phyloP scores from a whole-genome alignment of 192 early-diverging fungal species.

The Coemansia aciculifera region DNA sequence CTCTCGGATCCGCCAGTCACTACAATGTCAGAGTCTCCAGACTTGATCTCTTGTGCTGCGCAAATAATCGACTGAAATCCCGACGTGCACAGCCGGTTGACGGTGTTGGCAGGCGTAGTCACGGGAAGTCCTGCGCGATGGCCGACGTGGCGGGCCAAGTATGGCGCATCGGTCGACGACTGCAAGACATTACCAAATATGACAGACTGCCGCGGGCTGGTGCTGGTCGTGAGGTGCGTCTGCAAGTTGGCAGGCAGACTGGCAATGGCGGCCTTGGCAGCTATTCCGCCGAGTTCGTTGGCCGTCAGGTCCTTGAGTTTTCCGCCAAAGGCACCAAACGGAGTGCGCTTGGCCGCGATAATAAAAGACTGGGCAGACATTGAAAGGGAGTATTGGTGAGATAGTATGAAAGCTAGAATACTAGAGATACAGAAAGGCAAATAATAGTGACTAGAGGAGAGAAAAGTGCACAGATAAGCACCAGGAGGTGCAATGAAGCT shows the following conservation, averaged over 20 bases:
- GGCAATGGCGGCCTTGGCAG: constrained; percentile 86
- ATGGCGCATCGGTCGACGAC: constrained; percentile 80
- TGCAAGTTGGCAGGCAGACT: constrained; percentile 75
- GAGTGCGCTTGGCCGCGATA: constrained; percentile 77
- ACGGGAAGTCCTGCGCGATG: constrained; percentile 83
- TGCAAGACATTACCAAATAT: constrained; percentile 96
- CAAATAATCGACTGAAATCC: constrained; percentile 95
- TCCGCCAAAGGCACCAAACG: constrained; percentile 93
- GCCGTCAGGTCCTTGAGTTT: constrained; percentile 86
- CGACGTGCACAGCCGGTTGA: constrained; percentile 96
- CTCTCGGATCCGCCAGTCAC: constrained; percentile 89
- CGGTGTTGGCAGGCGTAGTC: constrained; percentile 82
- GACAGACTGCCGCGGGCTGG: constrained; percentile 62
- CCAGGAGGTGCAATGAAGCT: background rate
- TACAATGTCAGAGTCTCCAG: constrained; percentile 81
- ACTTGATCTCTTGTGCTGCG: constrained; percentile 88
- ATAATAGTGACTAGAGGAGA: background rate
- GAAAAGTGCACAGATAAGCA: background rate
- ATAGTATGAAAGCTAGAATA: background rate
- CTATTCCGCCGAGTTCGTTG: constrained; percentile 83
- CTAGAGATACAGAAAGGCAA: background rate
- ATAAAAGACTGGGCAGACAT: constrained; percentile 67
- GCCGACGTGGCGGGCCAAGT: constrained; percentile 91
- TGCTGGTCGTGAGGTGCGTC: constrained; percentile 32
- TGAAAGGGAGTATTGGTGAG: background rate